Evolutionary conservation across 2,329 filamentous ascomycete genomes (phyloP).

Genomic region (Fusarium compactum): DNA sequence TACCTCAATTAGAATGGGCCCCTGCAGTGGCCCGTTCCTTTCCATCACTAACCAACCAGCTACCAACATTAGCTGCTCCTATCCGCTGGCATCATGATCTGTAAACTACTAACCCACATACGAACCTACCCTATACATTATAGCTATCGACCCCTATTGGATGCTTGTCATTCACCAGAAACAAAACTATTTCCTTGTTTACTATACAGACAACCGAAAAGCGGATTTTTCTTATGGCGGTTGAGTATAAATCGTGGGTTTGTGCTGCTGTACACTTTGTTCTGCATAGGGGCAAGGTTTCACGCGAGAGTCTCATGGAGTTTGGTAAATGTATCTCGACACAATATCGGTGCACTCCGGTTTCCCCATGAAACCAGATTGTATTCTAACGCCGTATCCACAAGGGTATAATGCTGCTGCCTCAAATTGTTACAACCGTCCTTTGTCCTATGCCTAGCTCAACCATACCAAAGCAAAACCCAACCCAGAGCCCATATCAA

Average conservation of each 20-base stretch:
- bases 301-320: neutral
- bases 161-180: neutral
- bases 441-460: conserved; percentile 4
- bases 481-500: conserved; percentile 6
- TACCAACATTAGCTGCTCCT: neutral
- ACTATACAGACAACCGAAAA: neutral
- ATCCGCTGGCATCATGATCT: neutral
- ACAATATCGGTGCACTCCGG: neutral
- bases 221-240: neutral
- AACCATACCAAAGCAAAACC: conserved; percentile 17
- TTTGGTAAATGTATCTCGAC: neutral
- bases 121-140: neutral
- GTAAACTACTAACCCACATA: neutral
- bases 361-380: neutral
- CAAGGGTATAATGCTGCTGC: conserved; percentile 34
- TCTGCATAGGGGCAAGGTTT: neutral
- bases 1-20: neutral
- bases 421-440: conserved; percentile 6
- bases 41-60: neutral
- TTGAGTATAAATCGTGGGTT: neutral
- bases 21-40: neutral
- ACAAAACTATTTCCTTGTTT: neutral
- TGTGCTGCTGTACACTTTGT: neutral
- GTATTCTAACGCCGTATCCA: conserved; percentile 23
- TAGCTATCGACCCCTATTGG: neutral